Base-by-base conservation (phyloP, 805 yeast species). In the Kodamaea lidongshanica region DNA sequence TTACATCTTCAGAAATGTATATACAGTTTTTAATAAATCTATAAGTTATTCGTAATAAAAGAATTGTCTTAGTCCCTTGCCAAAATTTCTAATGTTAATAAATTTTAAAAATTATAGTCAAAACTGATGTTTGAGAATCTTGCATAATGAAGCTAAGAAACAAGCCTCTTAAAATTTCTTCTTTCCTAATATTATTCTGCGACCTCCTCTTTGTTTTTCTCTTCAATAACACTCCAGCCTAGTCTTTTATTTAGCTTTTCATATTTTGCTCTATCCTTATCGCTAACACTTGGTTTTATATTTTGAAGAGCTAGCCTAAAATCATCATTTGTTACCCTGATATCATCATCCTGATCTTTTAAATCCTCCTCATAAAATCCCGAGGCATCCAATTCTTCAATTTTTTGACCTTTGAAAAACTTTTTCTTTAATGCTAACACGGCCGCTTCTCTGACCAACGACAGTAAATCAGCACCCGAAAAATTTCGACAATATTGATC, bases 391-490 rank as follows among this genome's bases (percentile, higher is more conserved):
- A 49, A 55, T 53, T 55, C 63, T 48, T 38, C 62, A 44, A 54
- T 62, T 30, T 54, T 39, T 33, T 61, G 65, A 14, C 58, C 58
- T 11, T 44, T 45, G 54, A 81, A 82, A 41, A 82, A 79, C 44
- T 71, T 77, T 53, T 77, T 75, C 52, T 86, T 82, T 53, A 88
- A 67, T 1, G 96, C 94, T 30, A 74, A 60, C 5, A 87, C 92
- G 42, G 95, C 87, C n/a, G 97, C 94, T 50, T 92, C 97, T 46
- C 96, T 70, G 2, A 84, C 89, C 34, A 92, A 60, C 3, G 96
- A 86, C 1, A 94, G 86, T 34, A 92, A 67, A 65, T 92, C 98
- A 0, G 98, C 98, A 51, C 98, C 98, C 3, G 94, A 82, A 52
- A 85, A 92, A 58, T 86, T 89, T 38, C 84, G 68, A 58, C 95